Base-by-base conservation (phyloP, 1,284 basidiomycete genomes). In the Tremellales sp. region DNA sequence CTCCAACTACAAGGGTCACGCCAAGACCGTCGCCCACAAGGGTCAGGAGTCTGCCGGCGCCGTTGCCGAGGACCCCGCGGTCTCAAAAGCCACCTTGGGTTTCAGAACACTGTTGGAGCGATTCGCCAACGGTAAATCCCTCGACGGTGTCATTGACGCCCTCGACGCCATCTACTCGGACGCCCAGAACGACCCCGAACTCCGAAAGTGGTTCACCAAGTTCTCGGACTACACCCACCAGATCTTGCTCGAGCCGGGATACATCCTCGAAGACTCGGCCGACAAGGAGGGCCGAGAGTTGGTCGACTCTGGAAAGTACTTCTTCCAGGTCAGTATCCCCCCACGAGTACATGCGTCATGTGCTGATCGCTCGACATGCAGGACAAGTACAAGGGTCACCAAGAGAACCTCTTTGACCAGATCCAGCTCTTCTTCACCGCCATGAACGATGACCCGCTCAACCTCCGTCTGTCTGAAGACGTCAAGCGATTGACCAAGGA, bases 21-120 rank as follows among this genome's bases (percentile, higher is more conserved):
- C 82, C n/a, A 75, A 73, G 58, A 66, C 74, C 57, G 66, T 77
- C 32, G 64, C 65, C 54, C 50, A 45, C 46, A 72, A 69, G 56
- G 72, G 70, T 22, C 57, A 53, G 26, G 65, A 71, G 41, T 72
- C 71, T 49, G 74, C 70, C 43, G 53, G 75, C 36, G 73, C 69
- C 18, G 73, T 81, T 18, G 73, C 76, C 21, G 66, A 72, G 18
- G 81, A 88, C 59, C 73, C 77, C 1, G 67, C 74, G 3, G 74
- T 90, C 57, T 75, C 79, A 43, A 71, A 76, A n/a, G 79, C 86
- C 4, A 76, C 79, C 18, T 56, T 66, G 27, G 83, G 90, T 63
- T 79, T 94, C 33, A 81, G 86, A 43, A 83, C 81, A 1, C 77
- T 97, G 12, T 80, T 95, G 43, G 92, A 97, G 74, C 84, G 93